Base-by-base conservation (phyloP, 805 yeast genomes). In the Wilhelminamyces savonicus region DNA sequence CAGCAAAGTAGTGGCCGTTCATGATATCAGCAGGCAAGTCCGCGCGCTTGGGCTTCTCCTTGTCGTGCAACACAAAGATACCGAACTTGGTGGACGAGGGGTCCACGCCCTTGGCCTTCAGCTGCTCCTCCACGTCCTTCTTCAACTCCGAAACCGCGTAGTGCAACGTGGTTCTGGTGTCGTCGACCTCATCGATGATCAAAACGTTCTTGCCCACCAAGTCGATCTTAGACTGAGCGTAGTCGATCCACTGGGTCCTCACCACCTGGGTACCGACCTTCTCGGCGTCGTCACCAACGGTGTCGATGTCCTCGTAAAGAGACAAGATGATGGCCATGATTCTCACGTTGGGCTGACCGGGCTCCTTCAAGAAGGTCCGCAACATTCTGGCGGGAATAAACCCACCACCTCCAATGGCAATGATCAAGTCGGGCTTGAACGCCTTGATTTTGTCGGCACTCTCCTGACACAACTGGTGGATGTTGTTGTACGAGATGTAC, bases 331-430 rank as follows among this genome's bases (percentile, higher is more conserved):
- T 85, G 27, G 98, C 97, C 77, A 88, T 90, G 50, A 90, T 86
- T 48, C 95, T 80, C 37, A 87, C 80, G 48, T 88, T 90, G 45
- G 94, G 90, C 36, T 79, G 66, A 36, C 94, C 94, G 18, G 82
- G 84, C 43, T 80, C 82, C 59, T 88, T 90, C 44, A 90, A 67
- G 59, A 90, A 92, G 2, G 97, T 79, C 57, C 98, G 77, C 54
- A 90, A 71, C 61, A 92, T 92, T 56, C 98, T 77, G 7, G 98
- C 97, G 16, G 97, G 98, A 35, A 90, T 92, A 58, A 90, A 85
- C 2, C 97, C 98, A 54, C 98, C 95, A 46, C 95, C 95, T 50
- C 95, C 98, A 49, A 90, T 86, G 44, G 97, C 97, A 39, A 90
- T 84, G 60, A 88, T 84, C 35, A 85, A 70, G 56, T 88, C 94